Base-by-base conservation (phyloP, 1,139 yeast genomes). In the Scheffersomyces titani region DNA sequence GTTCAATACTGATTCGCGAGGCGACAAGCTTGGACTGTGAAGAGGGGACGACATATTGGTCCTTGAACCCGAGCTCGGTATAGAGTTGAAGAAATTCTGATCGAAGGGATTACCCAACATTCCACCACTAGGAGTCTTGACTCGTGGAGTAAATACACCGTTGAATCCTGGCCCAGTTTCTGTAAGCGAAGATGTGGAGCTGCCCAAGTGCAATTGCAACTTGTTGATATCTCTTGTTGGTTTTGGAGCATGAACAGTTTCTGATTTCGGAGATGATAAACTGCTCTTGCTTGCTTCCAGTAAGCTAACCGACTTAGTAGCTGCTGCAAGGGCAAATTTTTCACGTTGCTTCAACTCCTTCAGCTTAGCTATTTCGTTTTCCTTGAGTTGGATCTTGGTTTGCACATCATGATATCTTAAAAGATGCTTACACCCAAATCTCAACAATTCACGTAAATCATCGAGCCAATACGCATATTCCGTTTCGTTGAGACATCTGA, bases 141-240 rank as follows among this genome's bases (percentile, higher is more conserved):
- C 69, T 18, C 65, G 66, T 2, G 83, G 83, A 0, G 82, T 78
- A 59, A 76, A 78, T 30, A 76, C 71, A 1, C 79, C 82, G 36
- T 62, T 54, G 51, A 70, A 65, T 13, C 24, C 49, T 6, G 24
- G 24, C 6, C 22, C 49, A 6, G 48, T 11, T 11, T 46, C 21
- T 19, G 49, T 20, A 19, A 7, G 13, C 13, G 18, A 19, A 16
- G 49, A 46, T 13, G 49, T 19, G 11, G 24, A 19, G 18, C 24
- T 19, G 7, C 49, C 49, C 13, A 46, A 22, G 22, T 46, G 20
- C 24, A 46, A 19, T 13, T 46, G 49, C 9, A 46, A 19, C n/a
- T 46, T 46, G 6, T 22, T 46, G 40, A 30, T 30, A 16, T 30
- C 40, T 30, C 40, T 30, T 30, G 16, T 30, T 19, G 20, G 24